These are phyloP conservation scores for Xylaria sp. DNA, from an alignment of 2,329 filamentous ascomycete species.

Conservation along the genomic window DNA sequence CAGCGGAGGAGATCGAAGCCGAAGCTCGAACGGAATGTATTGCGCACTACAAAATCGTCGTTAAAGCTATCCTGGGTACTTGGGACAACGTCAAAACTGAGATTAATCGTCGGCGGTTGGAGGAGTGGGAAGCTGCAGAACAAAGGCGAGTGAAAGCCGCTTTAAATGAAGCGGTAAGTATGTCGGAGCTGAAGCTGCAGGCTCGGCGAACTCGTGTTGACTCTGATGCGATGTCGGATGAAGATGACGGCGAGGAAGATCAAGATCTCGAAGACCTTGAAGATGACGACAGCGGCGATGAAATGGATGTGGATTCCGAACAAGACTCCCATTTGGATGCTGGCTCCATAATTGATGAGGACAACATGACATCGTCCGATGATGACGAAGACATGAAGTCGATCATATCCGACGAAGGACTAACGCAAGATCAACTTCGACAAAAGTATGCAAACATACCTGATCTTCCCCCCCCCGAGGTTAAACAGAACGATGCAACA, in stretches of 20 bases:
- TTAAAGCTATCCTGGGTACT: conserved; percentile 64
- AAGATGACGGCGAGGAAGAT: conserved; percentile 51
- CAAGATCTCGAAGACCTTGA: conserved; percentile 57
- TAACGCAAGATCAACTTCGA: conserved; percentile 75
- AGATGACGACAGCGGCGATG: conserved; percentile 57
- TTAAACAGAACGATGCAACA: conserved; percentile 38
- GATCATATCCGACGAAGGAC: conserved; percentile 67
- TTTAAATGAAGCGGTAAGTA: conserved; percentile 77
- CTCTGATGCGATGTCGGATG: conserved; percentile 60
- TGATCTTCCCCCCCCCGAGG: conserved; percentile 49
- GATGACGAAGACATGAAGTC: conserved; percentile 68
- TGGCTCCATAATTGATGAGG: conserved; percentile 56
- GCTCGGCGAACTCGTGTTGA: conserved; percentile 66
- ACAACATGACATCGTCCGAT: conserved; percentile 71
- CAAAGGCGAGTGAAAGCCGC: conserved; percentile 73
- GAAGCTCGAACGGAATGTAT: conserved; percentile 77
- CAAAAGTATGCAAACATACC: conserved; percentile 76
- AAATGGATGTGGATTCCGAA: conserved; percentile 54
- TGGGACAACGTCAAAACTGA: conserved; percentile 73
- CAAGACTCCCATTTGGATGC: conserved; percentile 49
- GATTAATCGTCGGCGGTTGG: conserved; percentile 68
- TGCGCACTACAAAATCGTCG: conserved; percentile 76
- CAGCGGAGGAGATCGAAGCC: conserved; percentile 80
- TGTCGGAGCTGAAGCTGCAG: conserved; percentile 75
- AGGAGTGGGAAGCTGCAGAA: conserved; percentile 73